A percentile compares a stretch with the other conserved stretches of the same genome.
phyloP scores from a whole-genome alignment of 2,329 filamentous ascomycete species.

The Elsinoe australis region DNA sequence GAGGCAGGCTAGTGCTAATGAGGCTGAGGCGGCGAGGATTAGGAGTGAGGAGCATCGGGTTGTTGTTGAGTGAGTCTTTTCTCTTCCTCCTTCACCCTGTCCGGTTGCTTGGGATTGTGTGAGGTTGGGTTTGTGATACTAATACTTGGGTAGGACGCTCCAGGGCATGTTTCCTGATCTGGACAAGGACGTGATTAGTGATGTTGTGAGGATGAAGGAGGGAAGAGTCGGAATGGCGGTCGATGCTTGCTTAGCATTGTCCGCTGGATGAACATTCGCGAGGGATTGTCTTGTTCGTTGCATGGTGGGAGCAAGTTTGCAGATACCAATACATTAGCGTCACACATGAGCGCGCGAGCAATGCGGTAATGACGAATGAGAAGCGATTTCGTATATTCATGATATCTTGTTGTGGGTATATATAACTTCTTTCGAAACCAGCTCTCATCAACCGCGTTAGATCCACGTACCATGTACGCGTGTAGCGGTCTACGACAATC shows the following conservation, averaged over 20 bases:
- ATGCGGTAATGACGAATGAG: slow-evolving; percentile 1
- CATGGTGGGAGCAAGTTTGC: not conserved
- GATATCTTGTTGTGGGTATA: too few relatives aligned
- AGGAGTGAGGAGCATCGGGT: slow-evolving; percentile 78
- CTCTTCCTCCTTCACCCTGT: not conserved
- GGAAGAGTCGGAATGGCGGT: slow-evolving; percentile 52
- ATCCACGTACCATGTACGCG: too few relatives aligned
- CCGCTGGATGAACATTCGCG: slow-evolving; percentile 16
- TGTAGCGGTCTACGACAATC: too few relatives aligned
- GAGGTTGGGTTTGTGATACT: slow-evolving; percentile 18
- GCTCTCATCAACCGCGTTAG: too few relatives aligned
- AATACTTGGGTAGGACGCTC: slow-evolving; percentile 51
- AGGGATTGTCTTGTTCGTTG: not conserved
- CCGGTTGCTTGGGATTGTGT: not conserved
- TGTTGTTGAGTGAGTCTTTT: slow-evolving; percentile 61
- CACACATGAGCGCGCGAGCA: not conserved
- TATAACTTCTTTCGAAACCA: too few relatives aligned
- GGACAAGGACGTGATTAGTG: slow-evolving; percentile 88
- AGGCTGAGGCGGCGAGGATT: slow-evolving; percentile 75
- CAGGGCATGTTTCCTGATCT: slow-evolving; percentile 95
- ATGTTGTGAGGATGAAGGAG: slow-evolving; percentile 93
- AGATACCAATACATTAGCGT: not conserved
- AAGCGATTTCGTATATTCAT: slow-evolving; percentile 25
- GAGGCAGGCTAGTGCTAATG: slow-evolving; percentile 81
- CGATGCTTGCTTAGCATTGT: slow-evolving; percentile 42